phyloP scores from a whole-genome alignment of 225 moss, liverwort and hornwort species.

The Bryoerythrophyllum caledonicum region DNA sequence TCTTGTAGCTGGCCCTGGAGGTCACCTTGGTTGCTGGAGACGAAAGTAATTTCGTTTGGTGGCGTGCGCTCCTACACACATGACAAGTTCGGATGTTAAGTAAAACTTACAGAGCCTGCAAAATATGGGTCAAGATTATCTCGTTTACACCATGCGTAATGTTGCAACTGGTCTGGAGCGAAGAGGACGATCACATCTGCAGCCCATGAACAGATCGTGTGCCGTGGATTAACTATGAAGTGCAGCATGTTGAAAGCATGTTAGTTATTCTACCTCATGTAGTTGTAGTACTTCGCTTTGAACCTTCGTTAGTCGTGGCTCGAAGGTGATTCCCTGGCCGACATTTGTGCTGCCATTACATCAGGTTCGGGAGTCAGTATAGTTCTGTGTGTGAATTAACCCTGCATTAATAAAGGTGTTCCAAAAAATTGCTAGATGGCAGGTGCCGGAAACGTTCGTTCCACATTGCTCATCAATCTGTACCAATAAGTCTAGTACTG shows the following conservation, averaged over 20 bases:
- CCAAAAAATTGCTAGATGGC: not conserved
- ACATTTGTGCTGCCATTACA: slow-evolving; percentile 30
- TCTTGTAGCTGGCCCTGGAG: slow-evolving; percentile 50
- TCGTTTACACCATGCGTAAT: not conserved
- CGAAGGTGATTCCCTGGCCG: slow-evolving; percentile 2
- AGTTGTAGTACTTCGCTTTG: slow-evolving; percentile 24
- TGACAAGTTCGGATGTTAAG: not conserved
- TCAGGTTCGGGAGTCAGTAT: not conserved
- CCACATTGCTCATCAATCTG: not conserved
- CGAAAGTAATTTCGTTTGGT: slow-evolving; percentile 17
- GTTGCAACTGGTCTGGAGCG: not conserved
- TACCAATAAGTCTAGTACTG: not conserved
- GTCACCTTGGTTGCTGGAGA: slow-evolving; percentile 28
- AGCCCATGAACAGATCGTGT: not conserved
- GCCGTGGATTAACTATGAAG: not conserved
- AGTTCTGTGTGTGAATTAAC: not conserved
- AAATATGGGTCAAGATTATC: not conserved
- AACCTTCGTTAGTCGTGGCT: slow-evolving; percentile 17
- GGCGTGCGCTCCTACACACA: slow-evolving; percentile 24
- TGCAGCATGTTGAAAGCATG: not conserved
- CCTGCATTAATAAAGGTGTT: not conserved
- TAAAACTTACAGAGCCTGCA: not conserved
- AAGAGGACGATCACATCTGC: not conserved
- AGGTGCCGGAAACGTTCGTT: not conserved
- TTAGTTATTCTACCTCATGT: slow-evolving; percentile 17